Evolutionary conservation across 2,329 filamentous ascomycete species (phyloP).

Genomic region (Xylaria sp.): DNA sequence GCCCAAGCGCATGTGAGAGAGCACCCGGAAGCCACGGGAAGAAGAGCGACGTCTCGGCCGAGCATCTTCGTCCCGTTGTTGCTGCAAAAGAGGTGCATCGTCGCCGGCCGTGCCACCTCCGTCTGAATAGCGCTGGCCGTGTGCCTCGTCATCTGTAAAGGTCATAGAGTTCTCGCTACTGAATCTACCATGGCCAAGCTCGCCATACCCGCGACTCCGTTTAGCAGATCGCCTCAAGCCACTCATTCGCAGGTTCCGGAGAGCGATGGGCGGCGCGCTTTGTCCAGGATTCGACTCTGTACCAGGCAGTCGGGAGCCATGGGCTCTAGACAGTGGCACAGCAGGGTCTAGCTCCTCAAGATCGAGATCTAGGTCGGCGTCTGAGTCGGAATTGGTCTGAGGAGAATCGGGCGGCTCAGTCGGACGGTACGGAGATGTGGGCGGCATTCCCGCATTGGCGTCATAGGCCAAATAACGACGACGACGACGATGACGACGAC

Average conservation of each 20-base stretch:
- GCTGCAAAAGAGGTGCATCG: constrained; percentile 66
- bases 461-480: constrained; percentile 26
- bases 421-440: constrained; percentile 46
- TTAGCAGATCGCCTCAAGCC: constrained; percentile 53
- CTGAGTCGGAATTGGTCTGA: constrained; percentile 67
- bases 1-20: constrained; percentile 46
- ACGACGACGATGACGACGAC: neutral
- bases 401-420: constrained; percentile 61
- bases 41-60: constrained; percentile 34
- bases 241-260: constrained; percentile 65
- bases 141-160: constrained; percentile 59
- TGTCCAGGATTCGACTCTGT: constrained; percentile 46
- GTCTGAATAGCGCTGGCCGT: constrained; percentile 53
- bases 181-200: constrained; percentile 52
- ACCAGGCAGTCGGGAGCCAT: constrained; percentile 37
- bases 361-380: constrained; percentile 72
- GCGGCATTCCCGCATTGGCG: constrained; percentile 51
- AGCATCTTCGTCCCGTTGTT: constrained; percentile 25
- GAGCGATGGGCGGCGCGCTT: constrained; percentile 58
- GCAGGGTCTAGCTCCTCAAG: constrained; percentile 72
- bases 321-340: constrained; percentile 35
- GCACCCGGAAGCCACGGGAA: constrained; percentile 38
- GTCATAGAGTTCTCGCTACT: constrained; percentile 62
- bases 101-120: constrained; percentile 58
- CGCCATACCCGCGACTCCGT: constrained; percentile 53